phyloP scores from a whole-genome alignment of 306 rosid genomes.

The Rosa persica region DNA sequence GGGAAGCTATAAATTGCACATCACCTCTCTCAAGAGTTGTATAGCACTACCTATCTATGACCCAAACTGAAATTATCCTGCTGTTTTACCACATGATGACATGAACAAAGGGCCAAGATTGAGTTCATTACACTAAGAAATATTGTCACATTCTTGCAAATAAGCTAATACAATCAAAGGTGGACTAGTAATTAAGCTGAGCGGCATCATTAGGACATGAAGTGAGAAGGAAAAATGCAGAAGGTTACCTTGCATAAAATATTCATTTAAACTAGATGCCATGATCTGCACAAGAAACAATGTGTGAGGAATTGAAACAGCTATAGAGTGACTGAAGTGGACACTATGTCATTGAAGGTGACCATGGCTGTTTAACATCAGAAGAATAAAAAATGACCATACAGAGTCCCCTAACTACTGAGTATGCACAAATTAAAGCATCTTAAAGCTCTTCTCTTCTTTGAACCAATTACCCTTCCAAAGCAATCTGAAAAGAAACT shows the following conservation, averaged over 20 bases:
- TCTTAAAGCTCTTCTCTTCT: constrained; percentile 97
- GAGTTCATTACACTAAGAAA: not conserved
- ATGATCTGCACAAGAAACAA: constrained; percentile 57
- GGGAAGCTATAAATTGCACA: not conserved
- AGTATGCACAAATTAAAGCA: constrained; percentile 31
- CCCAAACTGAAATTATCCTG: not conserved
- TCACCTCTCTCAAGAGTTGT: not conserved
- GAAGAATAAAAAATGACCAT: no score
- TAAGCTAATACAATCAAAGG: not conserved
- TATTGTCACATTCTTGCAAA: not conserved
- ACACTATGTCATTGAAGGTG: no score
- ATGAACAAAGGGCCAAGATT: not conserved
- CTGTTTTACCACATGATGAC: not conserved
- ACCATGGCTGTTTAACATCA: not conserved
- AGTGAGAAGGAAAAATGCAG: not conserved
- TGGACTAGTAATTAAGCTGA: not conserved
- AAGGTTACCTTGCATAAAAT: constrained; percentile 59
- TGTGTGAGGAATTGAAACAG: not conserved
- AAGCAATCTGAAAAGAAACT: constrained; percentile 72
- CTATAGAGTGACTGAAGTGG: no score
- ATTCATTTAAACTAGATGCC: constrained; percentile 98
- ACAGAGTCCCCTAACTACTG: no score
- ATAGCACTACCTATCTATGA: not conserved
- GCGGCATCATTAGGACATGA: not conserved
- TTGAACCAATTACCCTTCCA: constrained; percentile 93